Base-by-base conservation (phyloP, 2,329 filamentous ascomycete species). In the Diaporthe capsici region DNA sequence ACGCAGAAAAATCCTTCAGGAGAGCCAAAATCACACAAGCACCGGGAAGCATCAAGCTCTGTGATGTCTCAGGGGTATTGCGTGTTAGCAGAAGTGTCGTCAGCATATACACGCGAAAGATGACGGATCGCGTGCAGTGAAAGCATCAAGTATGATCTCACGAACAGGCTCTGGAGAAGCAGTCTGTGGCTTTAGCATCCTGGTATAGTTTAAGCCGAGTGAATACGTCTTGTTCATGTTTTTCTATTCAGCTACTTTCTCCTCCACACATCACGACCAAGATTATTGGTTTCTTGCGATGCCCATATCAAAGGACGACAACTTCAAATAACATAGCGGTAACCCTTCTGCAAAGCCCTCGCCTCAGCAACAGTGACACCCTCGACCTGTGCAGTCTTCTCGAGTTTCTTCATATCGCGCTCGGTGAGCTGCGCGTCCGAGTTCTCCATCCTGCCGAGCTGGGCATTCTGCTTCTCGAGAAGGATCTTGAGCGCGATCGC, bases 261-360 rank as follows among this genome's bases (percentile, higher is more conserved):
- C 5, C 28, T 37, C 20, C 28, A 51, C 15, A 25, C 4, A 12
- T 15, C 20, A 37, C 12, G 31, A 31, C 20, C 13, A 5, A 37
- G 2, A 53, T 6, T 2, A n/a, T 53, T 22, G 15, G 15, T 22
- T 6, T n/a, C 55, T n/a, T 13, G 10, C 51, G 44, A 13, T 61
- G 15, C 4, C 22, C 51, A n/a, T 4, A 17, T 44, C 15, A n/a
- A 22, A 28, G 2, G 42, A 53, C 13, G 9, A 13, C 3, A n/a
- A n/a, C 17, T 34, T 72, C 79, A 88, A 72, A 88, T 82, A 77
- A 87, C 84, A 79, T 88, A 91, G 44, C 89, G 82, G 81, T 89
- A 91, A 1, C 89, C 89, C 82, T 88, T 88, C 81, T 90, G 88
- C 81, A 90, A 76, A 68, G 82, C 81, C 72, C 88, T 84, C 49